Conservation (phyloP, 2,329 filamentous ascomycete genomes). For the Trichoderma asperellum region DNA sequence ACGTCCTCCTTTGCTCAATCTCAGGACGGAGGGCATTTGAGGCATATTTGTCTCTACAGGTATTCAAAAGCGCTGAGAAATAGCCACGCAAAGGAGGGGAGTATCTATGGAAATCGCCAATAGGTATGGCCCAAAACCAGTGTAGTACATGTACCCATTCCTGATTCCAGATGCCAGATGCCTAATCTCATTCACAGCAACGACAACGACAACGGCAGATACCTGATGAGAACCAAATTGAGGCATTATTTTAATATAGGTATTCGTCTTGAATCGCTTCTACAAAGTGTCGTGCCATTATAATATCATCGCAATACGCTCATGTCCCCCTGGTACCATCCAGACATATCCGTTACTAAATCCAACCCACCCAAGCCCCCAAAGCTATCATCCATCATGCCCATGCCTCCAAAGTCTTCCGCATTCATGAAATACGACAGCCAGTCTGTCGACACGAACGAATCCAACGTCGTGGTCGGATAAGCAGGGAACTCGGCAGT, state of each 20-base stretch:
- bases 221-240: neutral
- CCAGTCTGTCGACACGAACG: slow-evolving; percentile 23
- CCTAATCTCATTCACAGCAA: neutral
- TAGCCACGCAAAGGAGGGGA: neutral
- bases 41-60: neutral
- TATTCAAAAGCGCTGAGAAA: neutral
- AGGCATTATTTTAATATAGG: neutral
- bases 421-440: slow-evolving; percentile 25
- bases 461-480: slow-evolving; percentile 7
- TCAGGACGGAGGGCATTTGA: no score
- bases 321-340: slow-evolving; percentile 20
- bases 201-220: neutral
- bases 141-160: no score
- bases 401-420: slow-evolving; percentile 18
- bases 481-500: slow-evolving; percentile 19
- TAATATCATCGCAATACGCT: neutral
- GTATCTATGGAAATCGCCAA: no score
- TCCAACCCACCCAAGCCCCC: slow-evolving; percentile 1
- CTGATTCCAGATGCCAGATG: neutral
- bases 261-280: neutral
- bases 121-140: neutral
- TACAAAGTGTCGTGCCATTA: neutral
- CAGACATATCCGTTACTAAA: neutral
- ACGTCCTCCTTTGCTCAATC: neutral
- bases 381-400: slow-evolving; percentile 12